Evolutionary conservation across 1,139 yeast species (phyloP), one percentile per base, ranked within the genome.

Genomic region (Pichia sp.): DNA sequence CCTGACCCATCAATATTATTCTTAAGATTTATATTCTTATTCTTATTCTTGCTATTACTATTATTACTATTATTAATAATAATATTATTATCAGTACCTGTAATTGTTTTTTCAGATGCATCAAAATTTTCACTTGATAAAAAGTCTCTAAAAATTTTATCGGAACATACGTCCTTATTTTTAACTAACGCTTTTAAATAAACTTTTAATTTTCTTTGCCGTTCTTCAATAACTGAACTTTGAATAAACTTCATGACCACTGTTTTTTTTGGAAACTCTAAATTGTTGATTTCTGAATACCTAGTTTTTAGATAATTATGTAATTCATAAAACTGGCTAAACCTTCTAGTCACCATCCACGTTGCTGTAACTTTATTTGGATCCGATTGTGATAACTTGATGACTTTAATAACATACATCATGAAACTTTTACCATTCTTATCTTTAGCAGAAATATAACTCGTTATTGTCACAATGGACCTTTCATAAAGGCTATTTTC

Each of bases 301-400:
- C 70, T 72, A 4, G 68, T 67, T 53, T 76, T 79, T 56, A 91
- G 70, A 58, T 86, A 83, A 58, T 80, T 82, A 62, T 90, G 83
- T 34, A 91, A 72, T 56, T 77, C 80, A 67, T 76, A 82, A 66
- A 91, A 91, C 62, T 91, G 97, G 61, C 88, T 87, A 63, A 83
- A 91, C 53, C 98, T 72, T 60, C 97, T 72, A 0, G 96, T 95
- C 34, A 90, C 88, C 48, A 88, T 82, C 97, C 97, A 91, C 0
- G 91, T 89, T 0, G 93, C 89, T 10, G 80, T 73, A 9, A 78
- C 76, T 8, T 71, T 71, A 19, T 74, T 73, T 3, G 75, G 72
- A 52, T 73, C 71, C 14, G 72, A 74, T 30, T 66, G 67, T 0
- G 77, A 70, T 42, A 74, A 66, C 56, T 83, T 83, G 54, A 83